Evolutionary conservation across 495 filamentous ascomycete species (phyloP).

Genomic region (Hypoxylon lenormandii): DNA sequence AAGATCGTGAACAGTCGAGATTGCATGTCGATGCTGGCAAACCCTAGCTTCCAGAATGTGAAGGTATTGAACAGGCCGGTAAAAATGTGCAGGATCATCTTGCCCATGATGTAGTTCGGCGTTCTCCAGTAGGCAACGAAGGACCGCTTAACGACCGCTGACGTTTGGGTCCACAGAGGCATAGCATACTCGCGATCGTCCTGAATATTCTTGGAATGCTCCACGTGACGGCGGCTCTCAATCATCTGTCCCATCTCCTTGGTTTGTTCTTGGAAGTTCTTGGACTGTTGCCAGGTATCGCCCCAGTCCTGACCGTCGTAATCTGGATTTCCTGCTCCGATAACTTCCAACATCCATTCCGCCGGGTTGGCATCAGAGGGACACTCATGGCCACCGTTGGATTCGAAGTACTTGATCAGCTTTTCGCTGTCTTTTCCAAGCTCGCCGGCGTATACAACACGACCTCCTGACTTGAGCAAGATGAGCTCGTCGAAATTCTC

Average conservation of each 20-base stretch:
- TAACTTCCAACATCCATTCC: slow-evolving; percentile 89
- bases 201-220: slow-evolving; percentile 45
- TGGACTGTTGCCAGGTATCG: slow-evolving; percentile 76
- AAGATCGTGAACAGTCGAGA: slow-evolving; percentile 80
- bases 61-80: slow-evolving; percentile 77
- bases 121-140: slow-evolving; percentile 82
- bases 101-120: slow-evolving; percentile 76
- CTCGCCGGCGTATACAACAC: slow-evolving; percentile 75
- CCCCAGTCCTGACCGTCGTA: slow-evolving; percentile 77
- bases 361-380: slow-evolving; percentile 74
- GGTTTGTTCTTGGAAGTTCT: slow-evolving; percentile 72
- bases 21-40: slow-evolving; percentile 74
- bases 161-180: slow-evolving; percentile 56
- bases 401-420: slow-evolving; percentile 62
- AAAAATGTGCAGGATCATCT: slow-evolving; percentile 56
- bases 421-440: slow-evolving; percentile 59
- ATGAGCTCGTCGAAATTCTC: slow-evolving; percentile 77
- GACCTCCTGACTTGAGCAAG: slow-evolving; percentile 73
- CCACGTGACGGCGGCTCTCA: slow-evolving; percentile 36
- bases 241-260: slow-evolving; percentile 55
- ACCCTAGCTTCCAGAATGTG: slow-evolving; percentile 76
- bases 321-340: slow-evolving; percentile 62
- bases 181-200: slow-evolving; percentile 50
- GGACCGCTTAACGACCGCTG: slow-evolving; percentile 64
- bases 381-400: slow-evolving; percentile 74